These are phyloP conservation scores for Phialophora tarda DNA, from an alignment of 2,329 filamentous ascomycete species.

Conservation along the genomic window DNA sequence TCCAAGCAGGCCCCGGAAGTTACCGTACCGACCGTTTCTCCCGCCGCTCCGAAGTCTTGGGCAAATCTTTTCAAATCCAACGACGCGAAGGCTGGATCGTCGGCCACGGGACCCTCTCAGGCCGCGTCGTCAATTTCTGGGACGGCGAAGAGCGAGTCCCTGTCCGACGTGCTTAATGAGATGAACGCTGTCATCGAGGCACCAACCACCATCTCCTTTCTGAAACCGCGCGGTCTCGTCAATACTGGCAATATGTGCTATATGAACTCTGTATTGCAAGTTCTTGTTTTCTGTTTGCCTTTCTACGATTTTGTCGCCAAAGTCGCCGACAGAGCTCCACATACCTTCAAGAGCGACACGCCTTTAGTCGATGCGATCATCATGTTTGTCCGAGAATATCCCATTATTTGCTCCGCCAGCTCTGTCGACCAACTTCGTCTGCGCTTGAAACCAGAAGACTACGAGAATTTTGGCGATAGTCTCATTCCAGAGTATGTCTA, in stretches of 20 bases:
- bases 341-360: constrained; percentile 95
- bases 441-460: constrained; percentile 77
- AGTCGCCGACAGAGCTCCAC: constrained; percentile 77
- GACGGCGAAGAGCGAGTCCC: constrained; percentile 59
- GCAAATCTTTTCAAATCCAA: constrained; percentile 68
- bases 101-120: constrained; percentile 39
- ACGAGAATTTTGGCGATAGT: constrained; percentile 88
- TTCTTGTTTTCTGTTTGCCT: constrained; percentile 88
- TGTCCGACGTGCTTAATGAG: constrained; percentile 76
- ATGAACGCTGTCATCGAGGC: constrained; percentile 68
- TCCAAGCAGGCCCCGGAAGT: constrained; percentile 41
- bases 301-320: constrained; percentile 95
- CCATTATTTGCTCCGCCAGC: constrained; percentile 77
- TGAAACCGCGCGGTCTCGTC: constrained; percentile 90
- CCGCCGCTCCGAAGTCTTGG: constrained; percentile 66
- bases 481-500: constrained; percentile 96
- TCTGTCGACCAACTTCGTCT: constrained; percentile 75
- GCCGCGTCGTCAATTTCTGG: constrained; percentile 45
- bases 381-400: constrained; percentile 93
- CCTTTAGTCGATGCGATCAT: constrained; percentile 96
- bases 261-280: constrained; percentile 99
- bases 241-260: constrained; percentile 99
- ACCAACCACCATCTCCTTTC: constrained; percentile 71
- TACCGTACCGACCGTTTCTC: constrained; percentile 47
- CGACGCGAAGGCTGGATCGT: constrained; percentile 44